These are phyloP conservation scores for Telfairia occidentalis DNA, from an alignment of 331 rosid genomes.

Conservation along the genomic window DNA sequence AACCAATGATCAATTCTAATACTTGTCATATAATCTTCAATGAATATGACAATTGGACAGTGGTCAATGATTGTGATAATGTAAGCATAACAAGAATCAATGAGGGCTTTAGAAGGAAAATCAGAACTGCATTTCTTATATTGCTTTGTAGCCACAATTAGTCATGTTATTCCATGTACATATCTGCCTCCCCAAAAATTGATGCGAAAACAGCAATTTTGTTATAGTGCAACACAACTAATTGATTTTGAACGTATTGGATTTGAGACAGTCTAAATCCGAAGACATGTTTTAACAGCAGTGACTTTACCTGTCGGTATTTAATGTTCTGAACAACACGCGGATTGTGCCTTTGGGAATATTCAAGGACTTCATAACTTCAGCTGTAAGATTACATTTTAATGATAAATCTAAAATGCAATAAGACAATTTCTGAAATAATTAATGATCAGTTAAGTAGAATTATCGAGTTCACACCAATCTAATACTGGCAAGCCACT, in stretches of 20 bases:
- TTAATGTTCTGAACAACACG: constrained; percentile 60
- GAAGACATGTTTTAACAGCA: background rate
- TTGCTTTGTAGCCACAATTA: background rate
- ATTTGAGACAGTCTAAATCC: background rate
- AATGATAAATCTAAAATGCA: background rate
- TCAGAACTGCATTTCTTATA: background rate
- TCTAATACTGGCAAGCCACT: background rate
- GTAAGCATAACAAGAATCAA: background rate
- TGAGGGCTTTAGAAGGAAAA: background rate
- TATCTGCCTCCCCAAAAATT: background rate
- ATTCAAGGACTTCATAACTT: constrained; percentile 53
- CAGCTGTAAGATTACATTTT: constrained; percentile 27
- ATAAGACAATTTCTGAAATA: background rate
- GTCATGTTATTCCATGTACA: background rate
- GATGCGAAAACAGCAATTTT: background rate
- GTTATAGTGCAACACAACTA: background rate
- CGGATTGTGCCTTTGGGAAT: constrained; percentile 51
- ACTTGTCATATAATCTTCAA: background rate
- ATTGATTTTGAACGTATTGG: background rate
- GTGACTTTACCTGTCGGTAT: constrained; percentile 42
- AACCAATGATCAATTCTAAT: background rate
- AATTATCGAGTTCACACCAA: background rate
- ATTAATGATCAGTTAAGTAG: background rate
- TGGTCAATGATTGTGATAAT: background rate
- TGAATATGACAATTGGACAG: background rate